phyloP scores from a whole-genome alignment of 805 yeast genomes.

The Candida qinlingensis region DNA sequence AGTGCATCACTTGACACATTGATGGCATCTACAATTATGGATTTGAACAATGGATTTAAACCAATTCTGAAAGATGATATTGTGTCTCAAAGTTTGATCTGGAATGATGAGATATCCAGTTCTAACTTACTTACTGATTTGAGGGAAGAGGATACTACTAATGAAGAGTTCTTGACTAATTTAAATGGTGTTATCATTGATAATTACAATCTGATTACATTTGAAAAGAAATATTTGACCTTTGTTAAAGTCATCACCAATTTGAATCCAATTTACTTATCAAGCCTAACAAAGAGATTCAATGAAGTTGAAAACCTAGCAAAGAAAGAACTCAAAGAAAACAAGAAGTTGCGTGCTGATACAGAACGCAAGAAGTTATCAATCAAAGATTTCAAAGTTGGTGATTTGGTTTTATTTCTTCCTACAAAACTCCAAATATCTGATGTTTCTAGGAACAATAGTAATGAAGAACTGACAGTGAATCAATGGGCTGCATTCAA shows the following conservation, averaged over 20 bases:
- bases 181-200: slow-evolving; percentile 15
- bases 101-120: slow-evolving; percentile 34
- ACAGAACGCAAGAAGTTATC: slow-evolving; percentile 54
- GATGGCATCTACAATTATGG: slow-evolving; percentile 26
- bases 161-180: slow-evolving; percentile 14
- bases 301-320: slow-evolving; percentile 89
- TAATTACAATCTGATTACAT: slow-evolving; percentile 19
- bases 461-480: not conserved
- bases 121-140: not conserved
- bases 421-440: slow-evolving; percentile 46
- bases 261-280: slow-evolving; percentile 28
- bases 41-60: slow-evolving; percentile 36
- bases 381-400: slow-evolving; percentile 57
- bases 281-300: slow-evolving; percentile 65
- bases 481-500: slow-evolving; percentile 87
- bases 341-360: slow-evolving; percentile 38
- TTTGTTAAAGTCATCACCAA: slow-evolving; percentile 23
- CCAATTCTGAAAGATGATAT: slow-evolving; percentile 33
- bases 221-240: slow-evolving; percentile 22
- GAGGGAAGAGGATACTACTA: slow-evolving; percentile 1
- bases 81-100: slow-evolving; percentile 32
- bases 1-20: slow-evolving; percentile 19
- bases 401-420: slow-evolving; percentile 78
- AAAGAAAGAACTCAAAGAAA: slow-evolving; percentile 74
- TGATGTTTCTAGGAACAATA: not conserved